phyloP scores from a whole-genome alignment of 352 stramenopile species.

The Thalassiosira exigua region DNA sequence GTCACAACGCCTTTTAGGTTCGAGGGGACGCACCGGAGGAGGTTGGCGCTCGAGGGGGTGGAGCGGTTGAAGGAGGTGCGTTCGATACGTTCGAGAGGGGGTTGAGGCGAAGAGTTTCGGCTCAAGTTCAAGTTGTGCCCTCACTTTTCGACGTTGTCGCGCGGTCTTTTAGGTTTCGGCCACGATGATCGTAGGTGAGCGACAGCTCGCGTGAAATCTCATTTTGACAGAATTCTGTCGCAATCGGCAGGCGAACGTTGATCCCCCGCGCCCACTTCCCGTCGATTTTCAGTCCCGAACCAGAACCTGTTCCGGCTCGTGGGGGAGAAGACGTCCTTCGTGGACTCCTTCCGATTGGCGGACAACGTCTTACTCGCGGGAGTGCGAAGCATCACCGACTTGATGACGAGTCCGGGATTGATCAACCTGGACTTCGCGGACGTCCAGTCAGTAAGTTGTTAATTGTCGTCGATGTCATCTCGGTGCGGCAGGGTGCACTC shows the following conservation, averaged over 20 bases:
- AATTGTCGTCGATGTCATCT: no score
- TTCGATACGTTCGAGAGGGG: no score
- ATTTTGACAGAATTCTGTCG: no score
- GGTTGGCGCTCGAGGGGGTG: conserved; percentile 89
- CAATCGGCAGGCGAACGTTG: no score
- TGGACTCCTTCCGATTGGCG: conserved; percentile 64
- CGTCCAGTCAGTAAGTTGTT: conserved; percentile 77
- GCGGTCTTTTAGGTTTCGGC: no score
- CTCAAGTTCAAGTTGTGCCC: no score
- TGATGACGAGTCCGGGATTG: conserved; percentile 88
- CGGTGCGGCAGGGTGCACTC: no score
- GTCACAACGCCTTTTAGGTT: conserved; percentile 90
- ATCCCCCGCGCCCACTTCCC: no score
- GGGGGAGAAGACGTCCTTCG: conserved; percentile 58
- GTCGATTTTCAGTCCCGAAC: no score
- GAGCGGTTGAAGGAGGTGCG: conserved; percentile 89
- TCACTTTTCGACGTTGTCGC: no score
- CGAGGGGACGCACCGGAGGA: conserved; percentile 83
- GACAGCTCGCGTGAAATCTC: no score
- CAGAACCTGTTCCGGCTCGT: conserved; percentile 86
- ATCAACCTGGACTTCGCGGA: conserved; percentile 96
- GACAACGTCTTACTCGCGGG: conserved; percentile 70
- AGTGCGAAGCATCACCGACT: conserved; percentile 70
- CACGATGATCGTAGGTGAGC: conserved; percentile 92
- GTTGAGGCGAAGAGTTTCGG: no score